Percentiles rank a stretch among this genome's conserved stretches.
Conservation (phyloP, 768 basidiomycete species). For the Pleurotus pulmonarius region DNA sequence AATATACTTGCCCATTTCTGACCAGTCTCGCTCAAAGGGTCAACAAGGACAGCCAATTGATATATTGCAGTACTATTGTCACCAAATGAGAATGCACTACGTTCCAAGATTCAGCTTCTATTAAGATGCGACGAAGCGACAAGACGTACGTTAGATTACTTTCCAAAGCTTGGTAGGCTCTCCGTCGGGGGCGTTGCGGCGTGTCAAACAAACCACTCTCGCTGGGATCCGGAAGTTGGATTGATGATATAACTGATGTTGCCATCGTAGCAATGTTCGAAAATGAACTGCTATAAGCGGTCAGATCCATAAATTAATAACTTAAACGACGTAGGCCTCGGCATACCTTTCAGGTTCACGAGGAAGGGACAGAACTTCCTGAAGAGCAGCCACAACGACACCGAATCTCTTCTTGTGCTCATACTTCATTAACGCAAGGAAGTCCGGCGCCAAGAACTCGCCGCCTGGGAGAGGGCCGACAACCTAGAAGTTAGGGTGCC, state of each 20-base stretch:
- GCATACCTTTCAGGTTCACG: constrained; percentile 40
- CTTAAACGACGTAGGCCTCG: too few species aligned
- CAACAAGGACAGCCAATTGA: constrained; percentile 70
- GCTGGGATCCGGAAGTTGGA: constrained; percentile 69
- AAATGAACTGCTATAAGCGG: constrained; percentile 24
- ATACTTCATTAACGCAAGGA: constrained; percentile 64
- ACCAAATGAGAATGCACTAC: constrained; percentile 68
- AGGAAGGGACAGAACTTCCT: constrained; percentile 41
- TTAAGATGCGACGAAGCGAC: background rate
- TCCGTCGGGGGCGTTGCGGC: constrained; percentile 53
- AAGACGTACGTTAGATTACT: constrained; percentile 60
- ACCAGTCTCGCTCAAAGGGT: constrained; percentile 80
- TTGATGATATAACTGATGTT: constrained; percentile 69
- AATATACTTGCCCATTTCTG: constrained; percentile 85
- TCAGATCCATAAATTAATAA: too few species aligned
- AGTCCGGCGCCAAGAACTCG: constrained; percentile 69
- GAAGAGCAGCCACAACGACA: constrained; percentile 65
- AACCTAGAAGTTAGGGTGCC: constrained; percentile 40
- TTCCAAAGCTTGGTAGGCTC: constrained; percentile 57
- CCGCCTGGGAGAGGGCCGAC: constrained; percentile 65
- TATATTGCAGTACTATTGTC: constrained; percentile 63
- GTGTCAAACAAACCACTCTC: constrained; percentile 71
- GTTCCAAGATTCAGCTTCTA: constrained; percentile 5
- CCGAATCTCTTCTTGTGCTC: constrained; percentile 70
- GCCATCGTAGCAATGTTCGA: constrained; percentile 61